Percentiles rank a stretch among this genome's conserved stretches.
These are phyloP conservation scores for Melampsora larici-populina DNA, from an alignment of 1,284 basidiomycete genomes.

Conservation along the genomic window DNA sequence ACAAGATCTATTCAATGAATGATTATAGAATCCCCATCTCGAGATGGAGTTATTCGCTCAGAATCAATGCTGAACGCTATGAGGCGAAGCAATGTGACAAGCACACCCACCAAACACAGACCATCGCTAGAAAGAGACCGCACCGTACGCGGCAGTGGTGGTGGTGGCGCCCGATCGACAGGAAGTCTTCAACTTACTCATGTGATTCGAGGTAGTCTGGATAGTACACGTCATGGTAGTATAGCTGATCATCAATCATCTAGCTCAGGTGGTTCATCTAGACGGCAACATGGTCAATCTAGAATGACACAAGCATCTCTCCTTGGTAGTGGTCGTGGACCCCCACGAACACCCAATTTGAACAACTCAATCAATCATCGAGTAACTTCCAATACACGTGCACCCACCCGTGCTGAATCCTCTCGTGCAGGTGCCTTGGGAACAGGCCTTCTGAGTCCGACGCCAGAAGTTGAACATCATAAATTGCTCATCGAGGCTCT, in stretches of 20 bases:
- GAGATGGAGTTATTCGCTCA: no score
- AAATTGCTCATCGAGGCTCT: slow-evolving; percentile 26
- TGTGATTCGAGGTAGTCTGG: slow-evolving; percentile 16
- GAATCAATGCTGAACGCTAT: no score
- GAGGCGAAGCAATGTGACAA: no score
- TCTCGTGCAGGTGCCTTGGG: slow-evolving; percentile 3
- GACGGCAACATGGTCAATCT: background rate
- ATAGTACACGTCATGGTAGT: slow-evolving; percentile 4
- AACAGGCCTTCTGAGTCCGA: slow-evolving; percentile 34
- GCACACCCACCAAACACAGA: slow-evolving; percentile 7
- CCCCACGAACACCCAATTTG: slow-evolving; percentile 13
- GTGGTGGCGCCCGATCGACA: background rate
- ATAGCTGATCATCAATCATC: slow-evolving; percentile 22
- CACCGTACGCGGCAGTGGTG: slow-evolving; percentile 25
- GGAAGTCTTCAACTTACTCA: slow-evolving; percentile 9
- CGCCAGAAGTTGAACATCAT: slow-evolving; percentile 31
- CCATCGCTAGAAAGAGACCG: slow-evolving; percentile 18
- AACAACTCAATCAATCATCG: background rate
- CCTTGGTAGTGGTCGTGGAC: background rate
- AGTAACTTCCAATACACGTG: background rate
- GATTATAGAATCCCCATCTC: no score
- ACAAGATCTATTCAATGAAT: no score
- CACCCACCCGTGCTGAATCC: slow-evolving; percentile 27
- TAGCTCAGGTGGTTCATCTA: slow-evolving; percentile 33
- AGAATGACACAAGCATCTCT: background rate